Conservation (phyloP, 164 flowering plant species). For the Houttuynia cordata region DNA sequence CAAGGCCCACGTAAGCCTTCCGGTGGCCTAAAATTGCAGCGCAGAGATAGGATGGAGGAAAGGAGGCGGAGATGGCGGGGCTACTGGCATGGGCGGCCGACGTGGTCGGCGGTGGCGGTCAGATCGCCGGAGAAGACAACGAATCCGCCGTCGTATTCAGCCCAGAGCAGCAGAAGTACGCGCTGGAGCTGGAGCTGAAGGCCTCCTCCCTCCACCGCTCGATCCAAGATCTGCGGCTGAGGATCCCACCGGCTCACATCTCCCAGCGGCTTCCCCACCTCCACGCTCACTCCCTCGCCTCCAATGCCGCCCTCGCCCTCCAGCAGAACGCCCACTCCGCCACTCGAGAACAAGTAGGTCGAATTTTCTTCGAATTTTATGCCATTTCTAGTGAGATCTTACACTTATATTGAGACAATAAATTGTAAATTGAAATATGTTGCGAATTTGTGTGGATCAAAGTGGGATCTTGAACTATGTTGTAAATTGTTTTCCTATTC, state of each 20-base stretch:
- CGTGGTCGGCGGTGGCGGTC: slow-evolving; percentile 52
- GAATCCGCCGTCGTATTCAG: slow-evolving; percentile 31
- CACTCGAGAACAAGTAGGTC: slow-evolving; percentile 65
- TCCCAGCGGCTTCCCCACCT: slow-evolving; percentile 88
- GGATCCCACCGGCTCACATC: slow-evolving; percentile 79
- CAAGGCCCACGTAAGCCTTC: too few relatives aligned
- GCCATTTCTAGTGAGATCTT: too few relatives aligned
- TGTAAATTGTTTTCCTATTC: too few relatives aligned
- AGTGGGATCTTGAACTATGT: too few relatives aligned
- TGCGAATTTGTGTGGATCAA: too few relatives aligned
- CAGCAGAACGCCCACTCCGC: slow-evolving; percentile 72
- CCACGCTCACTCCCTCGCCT: slow-evolving; percentile 89
- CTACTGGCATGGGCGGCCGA: slow-evolving; percentile 98
- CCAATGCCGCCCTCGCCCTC: slow-evolving; percentile 72
- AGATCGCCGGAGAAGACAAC: slow-evolving; percentile 25
- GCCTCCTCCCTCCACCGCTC: slow-evolving; percentile 53
- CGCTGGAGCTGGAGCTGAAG: slow-evolving; percentile 35
- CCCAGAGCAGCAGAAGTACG: slow-evolving; percentile 56
- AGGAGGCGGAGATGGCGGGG: slow-evolving; percentile 83
- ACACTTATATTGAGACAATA: too few relatives aligned
- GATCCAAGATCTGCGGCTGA: slow-evolving; percentile 76
- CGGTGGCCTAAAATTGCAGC: neutral
- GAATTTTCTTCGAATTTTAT: too few relatives aligned
- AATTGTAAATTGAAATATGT: too few relatives aligned
- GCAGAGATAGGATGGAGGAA: neutral